Base-by-base conservation (phyloP, 2,329 filamentous ascomycete genomes). In the Teratosphaeria zuluensis region DNA sequence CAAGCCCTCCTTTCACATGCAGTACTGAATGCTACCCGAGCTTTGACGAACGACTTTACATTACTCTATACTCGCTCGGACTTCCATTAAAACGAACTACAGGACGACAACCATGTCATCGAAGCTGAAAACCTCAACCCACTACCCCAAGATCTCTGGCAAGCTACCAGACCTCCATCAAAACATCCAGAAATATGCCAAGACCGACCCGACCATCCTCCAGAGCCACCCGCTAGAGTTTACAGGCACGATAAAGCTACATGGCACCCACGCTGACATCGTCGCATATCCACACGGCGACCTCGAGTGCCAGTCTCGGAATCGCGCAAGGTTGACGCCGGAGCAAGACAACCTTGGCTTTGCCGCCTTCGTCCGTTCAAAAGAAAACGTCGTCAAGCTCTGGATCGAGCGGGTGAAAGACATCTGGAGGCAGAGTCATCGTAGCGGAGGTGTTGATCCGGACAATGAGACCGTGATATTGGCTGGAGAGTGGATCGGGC, bases 211-310 rank as follows among this genome's bases (percentile, higher is more conserved):
- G 4, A 8, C 19, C 30, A 6, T 32, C 4, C n/a, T 31, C 51
- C 33, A 35, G 33, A 9, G 42, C 14, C 3, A 9, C 4, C 48
- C 28, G 8, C 14, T 57, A 7, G 28, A 32, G 3, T 55, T 54
- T 32, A 55, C 21, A n/a, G 56, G 52, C 51, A 58, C 56, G 6
- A 24, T 54, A 2, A 58, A 58, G 30, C 52, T 54, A 14, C 56
- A 58, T 33, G 56, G 56, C 52, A 58, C 56, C 30, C 56, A 58
- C 28, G 52, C 56, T 14, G 56, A 58, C 24, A 58, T 58, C 21
- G 12, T 58, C 52, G 30, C 54, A 7, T 32, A 46, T 11, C 16
- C 56, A 9, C 12, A 24, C 35, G 19, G 21, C 31, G 32, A 4
- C 14, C 30, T 57, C 21, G 42, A 19, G 21, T 57, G 19, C n/a